A percentile compares a stretch with the other conserved stretches of the same genome.
These are phyloP conservation scores for Castanea sativa DNA, from an alignment of 306 rosid species.

Conservation along the genomic window DNA sequence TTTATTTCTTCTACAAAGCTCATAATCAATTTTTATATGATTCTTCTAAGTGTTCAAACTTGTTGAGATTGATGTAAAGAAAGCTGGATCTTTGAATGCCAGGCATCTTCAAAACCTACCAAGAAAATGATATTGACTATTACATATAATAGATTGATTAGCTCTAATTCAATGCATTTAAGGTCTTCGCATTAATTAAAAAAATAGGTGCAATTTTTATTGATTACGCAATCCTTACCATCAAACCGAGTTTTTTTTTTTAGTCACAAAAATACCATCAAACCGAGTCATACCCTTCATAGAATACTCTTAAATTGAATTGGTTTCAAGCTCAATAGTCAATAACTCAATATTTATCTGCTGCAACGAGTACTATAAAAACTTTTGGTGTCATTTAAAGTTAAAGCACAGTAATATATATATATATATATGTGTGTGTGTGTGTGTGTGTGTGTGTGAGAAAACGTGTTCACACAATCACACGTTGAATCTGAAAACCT, in stretches of 20 bases:
- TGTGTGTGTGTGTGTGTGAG: too few species aligned
- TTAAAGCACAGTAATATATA: too few species aligned
- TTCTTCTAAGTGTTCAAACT: conserved; percentile 39
- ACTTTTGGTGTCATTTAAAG: too few species aligned
- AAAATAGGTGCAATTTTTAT: conserved; percentile 6
- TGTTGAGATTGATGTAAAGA: conserved; percentile 48
- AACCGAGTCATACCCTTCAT: too few species aligned
- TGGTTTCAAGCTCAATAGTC: too few species aligned
- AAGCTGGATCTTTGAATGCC: conserved; percentile 28
- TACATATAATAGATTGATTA: conserved; percentile 15
- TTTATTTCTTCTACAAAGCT: conserved; percentile 13
- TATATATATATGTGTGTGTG: too few species aligned
- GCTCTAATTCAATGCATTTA: conserved; percentile 43
- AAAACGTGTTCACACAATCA: not conserved
- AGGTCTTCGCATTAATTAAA: conserved; percentile 3
- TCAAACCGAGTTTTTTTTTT: not conserved
- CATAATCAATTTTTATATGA: conserved; percentile 5
- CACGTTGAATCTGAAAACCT: conserved; percentile 1
- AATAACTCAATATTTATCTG: too few species aligned
- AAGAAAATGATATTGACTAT: conserved; percentile 50
- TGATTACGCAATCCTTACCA: not conserved
- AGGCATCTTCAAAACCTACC: conserved; percentile 72
- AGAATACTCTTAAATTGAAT: too few species aligned
- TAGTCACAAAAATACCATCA: not conserved
- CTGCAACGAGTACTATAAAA: too few species aligned